Evolutionary conservation across 176 grass and related monocot genomes (phyloP).

Genomic region (Hyparrhenia diplandra): DNA sequence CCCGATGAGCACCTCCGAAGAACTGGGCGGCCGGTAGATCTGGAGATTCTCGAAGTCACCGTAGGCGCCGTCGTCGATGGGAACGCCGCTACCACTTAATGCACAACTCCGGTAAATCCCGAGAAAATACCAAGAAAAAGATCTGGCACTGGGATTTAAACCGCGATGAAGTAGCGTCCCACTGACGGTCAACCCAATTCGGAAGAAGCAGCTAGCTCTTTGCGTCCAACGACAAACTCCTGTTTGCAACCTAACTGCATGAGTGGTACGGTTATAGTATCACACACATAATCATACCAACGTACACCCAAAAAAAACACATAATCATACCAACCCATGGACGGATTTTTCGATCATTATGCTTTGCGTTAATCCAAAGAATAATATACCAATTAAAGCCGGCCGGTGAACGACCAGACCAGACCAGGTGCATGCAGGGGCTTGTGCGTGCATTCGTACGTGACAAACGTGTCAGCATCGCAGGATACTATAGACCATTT

Average conservation of each 20-base stretch:
- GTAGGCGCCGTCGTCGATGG: too few species aligned
- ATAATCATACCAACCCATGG: background rate
- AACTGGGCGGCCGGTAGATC: too few species aligned
- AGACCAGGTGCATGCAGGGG: background rate
- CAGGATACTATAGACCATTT: too few species aligned
- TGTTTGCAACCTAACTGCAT: background rate
- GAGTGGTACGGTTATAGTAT: background rate
- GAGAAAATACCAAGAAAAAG: too few species aligned
- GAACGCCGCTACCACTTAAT: too few species aligned
- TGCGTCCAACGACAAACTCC: background rate
- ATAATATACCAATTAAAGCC: background rate
- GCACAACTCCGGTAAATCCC: too few species aligned
- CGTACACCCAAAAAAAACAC: too few species aligned
- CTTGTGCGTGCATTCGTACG: background rate
- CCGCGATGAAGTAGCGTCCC: too few species aligned
- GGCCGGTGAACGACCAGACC: background rate
- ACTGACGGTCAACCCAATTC: too few species aligned
- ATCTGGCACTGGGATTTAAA: too few species aligned
- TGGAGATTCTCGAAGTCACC: too few species aligned
- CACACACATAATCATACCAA: background rate
- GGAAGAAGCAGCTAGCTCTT: background rate
- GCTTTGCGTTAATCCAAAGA: background rate
- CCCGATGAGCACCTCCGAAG: too few species aligned
- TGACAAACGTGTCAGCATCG: background rate
- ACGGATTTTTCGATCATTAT: background rate